A percentile compares a stretch with the other conserved stretches of the same genome.
Evolutionary conservation across 306 rosid genomes (phyloP).

Genomic region (Echinosophora koreensis): DNA sequence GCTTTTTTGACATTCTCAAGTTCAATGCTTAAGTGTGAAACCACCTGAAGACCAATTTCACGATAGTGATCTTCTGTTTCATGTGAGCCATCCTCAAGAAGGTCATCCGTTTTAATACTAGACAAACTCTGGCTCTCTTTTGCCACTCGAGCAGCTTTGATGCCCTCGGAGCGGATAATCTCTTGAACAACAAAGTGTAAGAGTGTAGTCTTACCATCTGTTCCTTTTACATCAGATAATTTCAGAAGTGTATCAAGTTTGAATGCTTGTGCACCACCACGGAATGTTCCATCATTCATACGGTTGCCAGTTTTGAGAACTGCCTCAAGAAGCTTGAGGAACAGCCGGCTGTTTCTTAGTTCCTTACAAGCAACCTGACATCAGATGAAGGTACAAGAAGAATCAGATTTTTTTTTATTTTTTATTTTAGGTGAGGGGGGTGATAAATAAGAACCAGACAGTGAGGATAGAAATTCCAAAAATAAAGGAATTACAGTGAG

Average conservation of each 20-base stretch:
- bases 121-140: constrained; percentile 65
- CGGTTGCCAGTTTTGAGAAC: constrained; percentile 99
- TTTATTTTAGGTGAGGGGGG: background rate
- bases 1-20: constrained; percentile 88
- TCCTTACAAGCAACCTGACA: constrained; percentile 90
- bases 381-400: constrained; percentile 40
- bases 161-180: constrained; percentile 93
- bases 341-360: constrained; percentile 81
- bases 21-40: constrained; percentile 77
- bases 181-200: constrained; percentile 94
- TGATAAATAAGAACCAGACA: constrained; percentile 26
- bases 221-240: constrained; percentile 92
- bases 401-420: constrained; percentile 24
- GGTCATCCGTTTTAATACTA: constrained; percentile 64
- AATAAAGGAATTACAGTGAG: constrained; percentile 5
- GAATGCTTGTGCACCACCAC: constrained; percentile 97
- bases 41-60: constrained; percentile 78
- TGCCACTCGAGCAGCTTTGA: constrained; percentile 69
- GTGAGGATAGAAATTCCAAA: constrained; percentile 25
- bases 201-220: constrained; percentile 96
- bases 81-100: constrained; percentile 48
- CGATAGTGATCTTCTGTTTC: constrained; percentile 72
- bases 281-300: constrained; percentile 95
- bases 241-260: constrained; percentile 95
- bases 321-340: constrained; percentile 97